Evolutionary conservation across 495 filamentous ascomycete genomes (phyloP), one percentile per base, ranked within the genome.

Genomic region (Thozetella sp.): DNA sequence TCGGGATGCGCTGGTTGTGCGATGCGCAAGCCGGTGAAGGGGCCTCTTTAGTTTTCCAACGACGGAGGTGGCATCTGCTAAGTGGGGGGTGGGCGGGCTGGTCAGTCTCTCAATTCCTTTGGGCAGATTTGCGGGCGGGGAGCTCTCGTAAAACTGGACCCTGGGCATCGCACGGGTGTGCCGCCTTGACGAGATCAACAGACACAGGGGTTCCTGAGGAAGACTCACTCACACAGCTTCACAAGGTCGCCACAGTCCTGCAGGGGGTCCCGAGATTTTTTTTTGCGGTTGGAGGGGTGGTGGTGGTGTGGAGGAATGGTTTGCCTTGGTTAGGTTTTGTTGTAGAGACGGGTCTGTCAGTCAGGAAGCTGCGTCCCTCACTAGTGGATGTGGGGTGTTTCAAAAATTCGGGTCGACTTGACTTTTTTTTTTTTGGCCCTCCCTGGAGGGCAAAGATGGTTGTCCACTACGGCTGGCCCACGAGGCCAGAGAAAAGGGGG

Each of bases 361-460:
- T 50, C 48, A 22, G 3, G 40, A 48, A 9, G 43, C 43, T 48
- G 43, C n/a, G n/a, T 10, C 9, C n/a, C 43, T 48, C 43, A 11
- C 43, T 48, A 48, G 43, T 15, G 20, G 45, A 57, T 54, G 64
- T 67, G 64, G 64, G 64, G 61, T 62, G 65, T 64, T 67, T 67
- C 65, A 64, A 67, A 64, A 61, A 48, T 10, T 15, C 56, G 26
- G 23, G 30, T 37, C 46, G 27, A 58, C 54, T 62, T 60, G 59
- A 53, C 54, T 60, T 61, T 50, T 59, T 51, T 37, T 2, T 15
- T 53, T 40, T 50, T 13, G 55, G n/a, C n/a, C 43, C 43, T 9
- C 30, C 30, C 30, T 37, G 30, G 30, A 17, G 17, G 6, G 30
- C 6, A 37, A 17, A n/a, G n/a, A n/a, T n/a, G n/a, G n/a, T n/a